These are phyloP conservation scores for Limonium bicolor DNA, from an alignment of 148 eudicot species.

Conservation along the genomic window DNA sequence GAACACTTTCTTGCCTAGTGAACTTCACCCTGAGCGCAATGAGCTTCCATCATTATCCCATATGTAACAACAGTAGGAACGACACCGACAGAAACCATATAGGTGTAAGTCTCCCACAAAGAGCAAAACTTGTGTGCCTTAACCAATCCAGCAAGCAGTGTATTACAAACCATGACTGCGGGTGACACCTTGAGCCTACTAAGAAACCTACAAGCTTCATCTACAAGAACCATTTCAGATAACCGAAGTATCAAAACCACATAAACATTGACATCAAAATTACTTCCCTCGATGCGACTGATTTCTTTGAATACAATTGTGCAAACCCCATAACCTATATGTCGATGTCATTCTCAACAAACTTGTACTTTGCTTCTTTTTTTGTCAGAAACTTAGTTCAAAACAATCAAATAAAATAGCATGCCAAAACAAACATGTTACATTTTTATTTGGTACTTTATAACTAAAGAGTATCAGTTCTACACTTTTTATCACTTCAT, in stretches of 20 bases:
- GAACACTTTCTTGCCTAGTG: conserved; percentile 25
- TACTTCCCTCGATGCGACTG: too few relatives aligned
- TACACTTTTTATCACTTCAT: too few relatives aligned
- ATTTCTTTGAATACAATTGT: too few relatives aligned
- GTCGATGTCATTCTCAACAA: too few relatives aligned
- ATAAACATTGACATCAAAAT: too few relatives aligned
- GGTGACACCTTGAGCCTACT: conserved; percentile 36
- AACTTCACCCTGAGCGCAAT: conserved; percentile 37
- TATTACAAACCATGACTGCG: conserved; percentile 43
- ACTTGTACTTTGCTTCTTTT: too few relatives aligned
- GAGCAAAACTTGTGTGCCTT: conserved; percentile 26
- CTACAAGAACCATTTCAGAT: conserved; percentile 46
- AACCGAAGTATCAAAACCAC: conserved; percentile 44
- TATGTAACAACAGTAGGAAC: conserved; percentile 47
- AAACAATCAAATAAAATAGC: too few relatives aligned
- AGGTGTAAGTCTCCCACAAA: conserved; percentile 43
- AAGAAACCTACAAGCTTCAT: conserved; percentile 84
- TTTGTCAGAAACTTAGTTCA: too few relatives aligned
- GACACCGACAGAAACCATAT: conserved; percentile 30
- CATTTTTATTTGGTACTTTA: too few relatives aligned
- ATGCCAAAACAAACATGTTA: too few relatives aligned
- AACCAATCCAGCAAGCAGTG: conserved; percentile 50
- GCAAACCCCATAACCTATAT: too few relatives aligned
- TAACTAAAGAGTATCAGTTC: too few relatives aligned
- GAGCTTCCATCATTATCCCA: conserved; percentile 55